phyloP scores from a whole-genome alignment of 2,329 filamentous ascomycete species.

The Alternaria alternata region DNA sequence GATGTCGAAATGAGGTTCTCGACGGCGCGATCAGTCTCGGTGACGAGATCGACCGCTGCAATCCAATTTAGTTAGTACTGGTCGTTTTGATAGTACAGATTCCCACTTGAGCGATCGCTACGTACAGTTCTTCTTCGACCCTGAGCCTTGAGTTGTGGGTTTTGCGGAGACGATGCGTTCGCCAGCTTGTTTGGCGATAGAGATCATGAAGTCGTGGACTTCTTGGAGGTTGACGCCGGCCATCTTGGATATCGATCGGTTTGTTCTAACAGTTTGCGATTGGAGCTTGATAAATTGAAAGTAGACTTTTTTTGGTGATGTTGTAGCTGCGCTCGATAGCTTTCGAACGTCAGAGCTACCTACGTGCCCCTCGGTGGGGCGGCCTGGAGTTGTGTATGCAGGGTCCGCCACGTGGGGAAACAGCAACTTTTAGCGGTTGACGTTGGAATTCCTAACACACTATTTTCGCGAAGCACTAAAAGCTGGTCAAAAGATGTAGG shows the following conservation, averaged over 20 bases:
- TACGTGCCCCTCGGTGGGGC: background rate
- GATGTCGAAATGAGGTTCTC: constrained; percentile 64
- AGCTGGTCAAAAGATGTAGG: background rate
- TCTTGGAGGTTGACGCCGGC: constrained; percentile 54
- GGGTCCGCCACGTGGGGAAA: background rate
- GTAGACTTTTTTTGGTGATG: background rate
- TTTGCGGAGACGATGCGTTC: constrained; percentile 57
- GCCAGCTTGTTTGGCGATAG: constrained; percentile 56
- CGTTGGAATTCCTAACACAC: too few species aligned
- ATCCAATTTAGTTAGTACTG: background rate
- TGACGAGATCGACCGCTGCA: constrained; percentile 67
- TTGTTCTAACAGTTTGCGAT: too few species aligned
- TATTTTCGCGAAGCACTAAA: background rate
- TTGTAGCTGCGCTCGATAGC: background rate
- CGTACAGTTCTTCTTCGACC: constrained; percentile 60
- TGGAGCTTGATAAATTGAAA: background rate
- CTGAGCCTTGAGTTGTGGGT: constrained; percentile 52
- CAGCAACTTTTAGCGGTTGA: background rate
- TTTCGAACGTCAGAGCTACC: background rate
- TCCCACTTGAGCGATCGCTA: background rate
- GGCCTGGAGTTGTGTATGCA: background rate
- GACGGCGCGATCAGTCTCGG: constrained; percentile 69
- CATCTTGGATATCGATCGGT: constrained; percentile 29
- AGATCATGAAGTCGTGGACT: constrained; percentile 59
- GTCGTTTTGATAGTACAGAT: background rate